A percentile compares a stretch with the other conserved stretches of the same genome.
phyloP scores from a whole-genome alignment of 1,139 yeast species.

The Wickerhamiella pararugosa region DNA sequence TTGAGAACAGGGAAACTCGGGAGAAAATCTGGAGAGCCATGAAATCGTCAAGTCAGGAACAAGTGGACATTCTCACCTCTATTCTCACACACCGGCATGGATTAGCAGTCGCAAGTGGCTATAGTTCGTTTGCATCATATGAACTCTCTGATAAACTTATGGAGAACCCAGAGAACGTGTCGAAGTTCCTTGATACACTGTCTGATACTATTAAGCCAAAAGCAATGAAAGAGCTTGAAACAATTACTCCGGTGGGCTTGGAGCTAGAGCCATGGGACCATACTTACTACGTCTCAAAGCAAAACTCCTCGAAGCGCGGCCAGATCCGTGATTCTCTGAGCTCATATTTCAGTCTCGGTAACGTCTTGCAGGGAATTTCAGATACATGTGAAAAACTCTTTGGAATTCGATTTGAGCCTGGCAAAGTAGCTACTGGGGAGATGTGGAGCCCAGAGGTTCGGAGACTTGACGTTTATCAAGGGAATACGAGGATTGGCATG shows the following conservation, averaged over 20 bases:
- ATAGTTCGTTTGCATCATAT: constrained; percentile 57
- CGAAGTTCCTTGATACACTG: constrained; percentile 47
- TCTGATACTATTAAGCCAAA: constrained; percentile 37
- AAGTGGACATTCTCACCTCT: constrained; percentile 42
- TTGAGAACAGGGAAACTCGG: constrained; percentile 44
- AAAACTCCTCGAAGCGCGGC: constrained; percentile 21
- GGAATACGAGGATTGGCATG: constrained; percentile 35
- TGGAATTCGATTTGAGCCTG: constrained; percentile 62
- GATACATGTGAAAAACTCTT: constrained; percentile 54
- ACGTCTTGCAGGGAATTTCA: constrained; percentile 73
- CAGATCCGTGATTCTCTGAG: constrained; percentile 10
- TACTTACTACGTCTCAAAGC: constrained; percentile 44
- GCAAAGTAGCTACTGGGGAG: constrained; percentile 51
- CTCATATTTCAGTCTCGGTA: constrained; percentile 65
- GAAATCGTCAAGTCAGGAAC: constrained; percentile 42
- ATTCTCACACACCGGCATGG: constrained; percentile 53
- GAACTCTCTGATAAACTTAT: constrained; percentile 89
- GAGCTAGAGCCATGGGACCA: constrained; percentile 54
- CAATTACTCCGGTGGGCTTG: constrained; percentile 9
- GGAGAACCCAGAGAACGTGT: constrained; percentile 59
- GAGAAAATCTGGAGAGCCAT: constrained; percentile 59
- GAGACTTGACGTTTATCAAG: constrained; percentile 57
- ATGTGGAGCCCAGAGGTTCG: constrained; percentile 88
- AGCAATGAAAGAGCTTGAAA: constrained; percentile 28
- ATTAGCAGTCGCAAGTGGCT: constrained; percentile 63